Conservation (phyloP, 805 yeast genomes). For the Schwanniomyces occidentalis region DNA sequence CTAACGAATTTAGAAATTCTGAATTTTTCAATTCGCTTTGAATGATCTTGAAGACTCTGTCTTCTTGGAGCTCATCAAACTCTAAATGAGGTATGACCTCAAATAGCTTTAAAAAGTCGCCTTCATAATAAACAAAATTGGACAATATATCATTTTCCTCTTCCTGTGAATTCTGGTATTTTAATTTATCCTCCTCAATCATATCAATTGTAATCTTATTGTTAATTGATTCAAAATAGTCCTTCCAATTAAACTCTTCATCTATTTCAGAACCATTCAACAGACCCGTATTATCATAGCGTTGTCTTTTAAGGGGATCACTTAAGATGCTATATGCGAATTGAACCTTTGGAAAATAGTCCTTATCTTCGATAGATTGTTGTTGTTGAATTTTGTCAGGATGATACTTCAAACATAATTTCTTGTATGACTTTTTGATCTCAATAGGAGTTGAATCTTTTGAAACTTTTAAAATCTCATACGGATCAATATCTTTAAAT, state of each 20-base stretch:
- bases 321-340: constrained; percentile 70
- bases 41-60: constrained; percentile 56
- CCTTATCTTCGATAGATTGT: constrained; percentile 16
- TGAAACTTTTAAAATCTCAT: constrained; percentile 48
- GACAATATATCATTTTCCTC: constrained; percentile 64
- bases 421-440: constrained; percentile 68
- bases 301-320: constrained; percentile 53
- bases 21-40: constrained; percentile 37
- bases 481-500: constrained; percentile 63
- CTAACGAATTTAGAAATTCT: constrained; percentile 31
- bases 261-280: constrained; percentile 41
- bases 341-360: constrained; percentile 64
- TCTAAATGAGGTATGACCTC: constrained; percentile 80
- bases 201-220: constrained; percentile 59
- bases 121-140: constrained; percentile 56
- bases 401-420: constrained; percentile 61
- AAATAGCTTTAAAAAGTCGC: constrained; percentile 68
- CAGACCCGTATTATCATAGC: constrained; percentile 73
- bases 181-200: constrained; percentile 66
- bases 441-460: constrained; percentile 46
- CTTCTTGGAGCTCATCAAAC: constrained; percentile 57
- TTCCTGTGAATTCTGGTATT: constrained; percentile 63
- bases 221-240: constrained; percentile 49
- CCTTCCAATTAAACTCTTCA: constrained; percentile 57
- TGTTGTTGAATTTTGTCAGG: constrained; percentile 63